Evolutionary conservation across 1,284 basidiomycete species (phyloP), one percentile per base, ranked within the genome.

Genomic region (Boletus putidus): DNA sequence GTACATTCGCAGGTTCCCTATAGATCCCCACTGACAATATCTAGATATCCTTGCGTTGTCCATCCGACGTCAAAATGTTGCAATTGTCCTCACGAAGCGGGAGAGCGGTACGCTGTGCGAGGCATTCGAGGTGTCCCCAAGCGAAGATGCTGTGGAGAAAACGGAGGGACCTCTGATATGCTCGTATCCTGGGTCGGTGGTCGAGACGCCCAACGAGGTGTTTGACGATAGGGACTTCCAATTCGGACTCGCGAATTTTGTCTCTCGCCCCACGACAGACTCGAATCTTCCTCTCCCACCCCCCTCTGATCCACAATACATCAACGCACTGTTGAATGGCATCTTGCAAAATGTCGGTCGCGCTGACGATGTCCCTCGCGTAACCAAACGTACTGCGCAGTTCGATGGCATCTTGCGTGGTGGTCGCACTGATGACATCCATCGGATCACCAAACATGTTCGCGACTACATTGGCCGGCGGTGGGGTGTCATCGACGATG

Each of bases 61-160:
- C 31, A 65, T 75, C 20, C 68, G 64, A 9, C 61, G 63, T 14
- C 73, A 75, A 33, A 72, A 74, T 44, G 71, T 72, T 1, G 74
- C 53, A 2, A 55, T 78, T 8, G 60, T 77, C 18, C 42, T 77
- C n/a, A 70, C 71, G 14, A 70, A 65, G 49, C 36, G 36, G 11
- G 25, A 31, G 3, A 42, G 57, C 6, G 21, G 33, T 6, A 64
- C 67, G 7, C 55, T 62, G 9, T 71, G 72, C 49, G 76, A 78
- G 60, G 55, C 65, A 20, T 77, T 78, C 39, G 72, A 76, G 53
- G 65, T 67, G 3, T 67, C 70, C 15, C 42, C 43, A 4, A 40
- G 35, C 73, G n/a, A 66, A 66, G 63, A 59, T 53, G 12, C 58
- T 65, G 10, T 46, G 29, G 10, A 71, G 71, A 2, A 72, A 73